Evolutionary conservation across 2,329 filamentous ascomycete genomes (phyloP).

Genomic region (Fusarium devonianum): DNA sequence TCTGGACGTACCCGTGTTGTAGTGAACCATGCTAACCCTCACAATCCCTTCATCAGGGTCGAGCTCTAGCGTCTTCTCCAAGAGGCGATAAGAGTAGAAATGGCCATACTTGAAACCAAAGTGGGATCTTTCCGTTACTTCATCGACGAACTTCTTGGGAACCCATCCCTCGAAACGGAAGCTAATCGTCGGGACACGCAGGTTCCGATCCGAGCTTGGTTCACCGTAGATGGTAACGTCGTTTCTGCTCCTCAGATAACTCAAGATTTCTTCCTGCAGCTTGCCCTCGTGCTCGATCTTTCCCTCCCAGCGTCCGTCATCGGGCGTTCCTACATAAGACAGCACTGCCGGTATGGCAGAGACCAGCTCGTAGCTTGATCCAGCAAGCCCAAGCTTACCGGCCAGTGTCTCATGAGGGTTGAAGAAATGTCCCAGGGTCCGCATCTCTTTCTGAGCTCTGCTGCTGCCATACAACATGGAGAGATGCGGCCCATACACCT

Average conservation of each 20-base stretch:
- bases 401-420: constrained; percentile 66
- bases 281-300: constrained; percentile 66
- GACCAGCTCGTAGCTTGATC: constrained; percentile 73
- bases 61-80: constrained; percentile 65
- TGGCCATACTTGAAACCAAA: constrained; percentile 72
- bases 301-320: constrained; percentile 56
- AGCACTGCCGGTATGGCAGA: constrained; percentile 67
- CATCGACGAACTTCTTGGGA: constrained; percentile 66
- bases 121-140: constrained; percentile 64
- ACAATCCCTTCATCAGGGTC: constrained; percentile 66
- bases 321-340: constrained; percentile 65
- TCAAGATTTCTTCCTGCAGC: constrained; percentile 65
- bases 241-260: constrained; percentile 60
- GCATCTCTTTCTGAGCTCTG: constrained; percentile 61
- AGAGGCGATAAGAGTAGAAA: constrained; percentile 72
- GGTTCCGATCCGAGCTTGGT: constrained; percentile 52
- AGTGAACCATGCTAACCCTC: constrained; percentile 75
- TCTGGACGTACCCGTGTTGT: constrained; percentile 71
- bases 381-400: constrained; percentile 73
- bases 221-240: constrained; percentile 68
- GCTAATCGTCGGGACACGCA: constrained; percentile 71
- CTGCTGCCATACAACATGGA: constrained; percentile 72
- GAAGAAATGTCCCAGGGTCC: constrained; percentile 71
- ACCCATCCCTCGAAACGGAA: constrained; percentile 66
- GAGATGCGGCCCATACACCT: constrained; percentile 80